A percentile compares a stretch with the other conserved stretches of the same genome.
These are phyloP conservation scores for Fusarium lyarnte DNA, from an alignment of 2,329 filamentous ascomycete genomes.

Conservation along the genomic window DNA sequence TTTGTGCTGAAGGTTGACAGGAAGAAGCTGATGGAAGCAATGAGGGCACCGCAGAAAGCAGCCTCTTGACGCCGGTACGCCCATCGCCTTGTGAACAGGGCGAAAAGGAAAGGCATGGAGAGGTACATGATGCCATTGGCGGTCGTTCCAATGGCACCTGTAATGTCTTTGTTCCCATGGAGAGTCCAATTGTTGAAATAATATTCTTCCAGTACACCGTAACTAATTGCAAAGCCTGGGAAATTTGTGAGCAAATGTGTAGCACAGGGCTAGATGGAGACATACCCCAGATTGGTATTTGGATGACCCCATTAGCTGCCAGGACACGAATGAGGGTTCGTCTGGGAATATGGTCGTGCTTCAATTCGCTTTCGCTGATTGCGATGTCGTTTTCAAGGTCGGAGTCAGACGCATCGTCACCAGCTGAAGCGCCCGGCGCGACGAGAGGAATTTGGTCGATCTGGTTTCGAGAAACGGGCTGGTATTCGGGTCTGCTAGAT, in stretches of 20 bases:
- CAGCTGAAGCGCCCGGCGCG: background rate
- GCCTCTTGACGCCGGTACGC: background rate
- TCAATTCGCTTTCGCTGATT: background rate
- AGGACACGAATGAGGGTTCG: background rate
- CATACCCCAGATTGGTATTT: background rate
- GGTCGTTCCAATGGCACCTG: background rate
- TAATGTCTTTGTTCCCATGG: background rate
- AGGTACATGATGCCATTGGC: conserved; percentile 6
- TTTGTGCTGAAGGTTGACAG: background rate
- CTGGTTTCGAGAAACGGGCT: background rate
- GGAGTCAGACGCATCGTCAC: background rate
- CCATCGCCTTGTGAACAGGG: background rate
- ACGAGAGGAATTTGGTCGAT: background rate
- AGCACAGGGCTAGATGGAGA: fast-evolving
- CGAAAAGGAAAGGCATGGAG: conserved; percentile 1
- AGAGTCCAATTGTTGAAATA: background rate
- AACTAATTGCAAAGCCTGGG: background rate
- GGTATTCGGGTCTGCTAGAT: background rate
- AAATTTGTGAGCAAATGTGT: background rate
- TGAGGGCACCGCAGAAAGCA: background rate
- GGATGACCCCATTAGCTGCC: background rate
- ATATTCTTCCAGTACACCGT: background rate
- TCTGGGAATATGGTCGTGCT: background rate
- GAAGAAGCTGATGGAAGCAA: background rate
- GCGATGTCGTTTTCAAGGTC: background rate